Percentiles rank a stretch among this genome's conserved stretches.
These are phyloP conservation scores for Blastobotrys petasosporus DNA, from an alignment of 1,139 yeast genomes.

Conservation along the genomic window DNA sequence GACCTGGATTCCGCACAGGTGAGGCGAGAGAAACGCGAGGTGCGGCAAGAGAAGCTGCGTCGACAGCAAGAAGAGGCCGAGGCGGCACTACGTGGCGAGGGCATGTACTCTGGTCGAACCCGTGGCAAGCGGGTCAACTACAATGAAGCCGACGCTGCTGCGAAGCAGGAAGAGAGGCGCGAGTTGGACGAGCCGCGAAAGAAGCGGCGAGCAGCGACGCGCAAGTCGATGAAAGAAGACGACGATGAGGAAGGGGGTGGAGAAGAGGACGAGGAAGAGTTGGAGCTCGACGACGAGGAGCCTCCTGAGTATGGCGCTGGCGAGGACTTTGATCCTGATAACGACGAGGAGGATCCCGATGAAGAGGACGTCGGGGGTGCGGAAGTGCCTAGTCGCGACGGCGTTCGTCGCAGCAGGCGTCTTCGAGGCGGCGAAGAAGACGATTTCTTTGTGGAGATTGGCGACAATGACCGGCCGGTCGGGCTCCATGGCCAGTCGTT, in stretches of 20 bases:
- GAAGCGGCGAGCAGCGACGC: too few relatives aligned
- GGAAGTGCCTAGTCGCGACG: constrained; percentile 1
- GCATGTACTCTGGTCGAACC: constrained; percentile 33
- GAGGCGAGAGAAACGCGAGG: constrained; percentile 23
- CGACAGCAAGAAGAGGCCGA: constrained; percentile 23
- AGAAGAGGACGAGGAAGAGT: constrained; percentile 7
- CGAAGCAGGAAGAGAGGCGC: too few relatives aligned
- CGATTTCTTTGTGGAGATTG: constrained; percentile 6
- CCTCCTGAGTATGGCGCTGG: constrained; percentile 9
- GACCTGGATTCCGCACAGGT: constrained; percentile 27
- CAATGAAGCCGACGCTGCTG: constrained; percentile 19
- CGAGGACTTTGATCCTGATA: constrained; percentile 8
- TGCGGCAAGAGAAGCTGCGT: constrained; percentile 21
- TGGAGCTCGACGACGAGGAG: constrained; percentile 6
- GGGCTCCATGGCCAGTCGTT: constrained; percentile 10
- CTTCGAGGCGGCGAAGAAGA: constrained; percentile 11
- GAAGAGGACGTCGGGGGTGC: constrained; percentile 10
- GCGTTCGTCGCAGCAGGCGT: constrained; percentile 17
- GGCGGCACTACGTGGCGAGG: constrained; percentile 27
- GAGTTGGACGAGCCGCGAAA: too few relatives aligned
- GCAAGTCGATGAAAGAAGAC: constrained; percentile 14
- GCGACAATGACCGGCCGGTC: constrained; percentile 10
- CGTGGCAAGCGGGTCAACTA: constrained; percentile 36
- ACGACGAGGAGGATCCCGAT: constrained; percentile 14
- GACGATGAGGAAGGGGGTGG: constrained; percentile 20